phyloP scores from a whole-genome alignment of 192 early-diverging fungal species.

The Entomortierella chlamydospora region DNA sequence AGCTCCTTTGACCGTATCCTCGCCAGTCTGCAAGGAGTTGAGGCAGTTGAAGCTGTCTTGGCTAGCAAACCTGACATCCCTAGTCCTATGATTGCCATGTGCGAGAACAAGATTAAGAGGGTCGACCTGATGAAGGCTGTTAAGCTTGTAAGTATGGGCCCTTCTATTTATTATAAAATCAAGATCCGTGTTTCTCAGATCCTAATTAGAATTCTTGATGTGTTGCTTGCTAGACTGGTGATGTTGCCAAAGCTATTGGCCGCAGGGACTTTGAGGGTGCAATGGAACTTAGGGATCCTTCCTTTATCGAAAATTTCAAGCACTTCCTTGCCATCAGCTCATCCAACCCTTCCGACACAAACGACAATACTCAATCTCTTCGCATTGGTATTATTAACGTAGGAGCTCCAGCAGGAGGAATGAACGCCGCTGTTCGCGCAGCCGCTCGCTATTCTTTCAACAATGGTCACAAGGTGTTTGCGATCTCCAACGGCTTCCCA shows the following conservation, averaged over 20 bases:
- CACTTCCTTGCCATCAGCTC: constrained; percentile 72
- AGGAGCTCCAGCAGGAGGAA: constrained; percentile 97
- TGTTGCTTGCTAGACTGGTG: constrained; percentile 81
- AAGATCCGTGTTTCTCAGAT: too few species aligned
- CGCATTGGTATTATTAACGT: constrained; percentile 93
- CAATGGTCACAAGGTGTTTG: constrained; percentile 89
- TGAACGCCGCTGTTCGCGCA: constrained; percentile 95
- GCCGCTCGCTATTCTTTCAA: constrained; percentile 87
- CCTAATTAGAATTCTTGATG: too few species aligned
- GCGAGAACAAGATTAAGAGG: constrained; percentile 87
- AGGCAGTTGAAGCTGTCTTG: constrained; percentile 94
- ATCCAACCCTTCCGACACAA: constrained; percentile 7
- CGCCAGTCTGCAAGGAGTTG: constrained; percentile 93
- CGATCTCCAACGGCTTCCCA: constrained; percentile 91
- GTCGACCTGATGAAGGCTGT: constrained; percentile 95
- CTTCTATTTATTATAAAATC: too few species aligned
- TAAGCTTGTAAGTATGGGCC: constrained; percentile 66
- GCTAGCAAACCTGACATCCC: constrained; percentile 84
- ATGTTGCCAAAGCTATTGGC: constrained; percentile 85
- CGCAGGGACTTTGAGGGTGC: constrained; percentile 89
- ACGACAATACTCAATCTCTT: constrained; percentile 58
- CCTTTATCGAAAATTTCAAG: constrained; percentile 77
- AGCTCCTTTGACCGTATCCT: constrained; percentile 92
- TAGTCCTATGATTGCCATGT: constrained; percentile 95
- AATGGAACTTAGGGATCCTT: constrained; percentile 88